Evolutionary conservation across 768 basidiomycete genomes (phyloP), one percentile per base, ranked within the genome.

Genomic region (Lenzites betulinus): DNA sequence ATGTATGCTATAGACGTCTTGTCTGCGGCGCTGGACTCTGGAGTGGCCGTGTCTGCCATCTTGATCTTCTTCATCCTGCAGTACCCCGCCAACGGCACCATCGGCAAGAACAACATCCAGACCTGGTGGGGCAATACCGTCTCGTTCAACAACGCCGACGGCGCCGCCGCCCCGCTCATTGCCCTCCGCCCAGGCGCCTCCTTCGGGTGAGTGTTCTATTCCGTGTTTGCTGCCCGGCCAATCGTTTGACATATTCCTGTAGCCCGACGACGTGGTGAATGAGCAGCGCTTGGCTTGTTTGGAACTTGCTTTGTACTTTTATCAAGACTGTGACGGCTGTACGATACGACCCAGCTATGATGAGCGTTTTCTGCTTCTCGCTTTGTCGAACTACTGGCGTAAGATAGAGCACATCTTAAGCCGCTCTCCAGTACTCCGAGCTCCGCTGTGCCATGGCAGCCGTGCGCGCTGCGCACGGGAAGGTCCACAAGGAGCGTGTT

Each of bases 21-120:
- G 42, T 89, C 87, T 30, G 89, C 90, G 41, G 88, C 88, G 23
- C 75, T 92, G 59, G 90, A 92, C 72, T 82, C 86, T 15, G 90
- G 90, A 23, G 82, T 67, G 15, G 73, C 71, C 11, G 55, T 72
- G 2, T 52, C 66, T 0, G 64, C 62, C 12, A 67, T 72, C 58
- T 20, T 72, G 38, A 68, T 72, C 26, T 74, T 71, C 64, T 70
- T 69, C 67, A 69, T 70, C 63, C 63, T 77, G 33, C 73, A 77
- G 52, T 77, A 70, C 50, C 76, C 76, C 7, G 55, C 48, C 57
- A 72, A 75, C 48, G 69, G 68, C 30, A 60, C 61, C 13, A 77
- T 77, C 39, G 75, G 76, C 8, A 39, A 42, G 30, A 63, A 70
- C 61, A 73, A 66, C n/a, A 73, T 77, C 54, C 69, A 70, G 62